A percentile compares a stretch with the other conserved stretches of the same genome.
These are phyloP conservation scores for Melanomma pulvis-pyrius DNA, from an alignment of 495 filamentous ascomycete genomes.

Conservation along the genomic window DNA sequence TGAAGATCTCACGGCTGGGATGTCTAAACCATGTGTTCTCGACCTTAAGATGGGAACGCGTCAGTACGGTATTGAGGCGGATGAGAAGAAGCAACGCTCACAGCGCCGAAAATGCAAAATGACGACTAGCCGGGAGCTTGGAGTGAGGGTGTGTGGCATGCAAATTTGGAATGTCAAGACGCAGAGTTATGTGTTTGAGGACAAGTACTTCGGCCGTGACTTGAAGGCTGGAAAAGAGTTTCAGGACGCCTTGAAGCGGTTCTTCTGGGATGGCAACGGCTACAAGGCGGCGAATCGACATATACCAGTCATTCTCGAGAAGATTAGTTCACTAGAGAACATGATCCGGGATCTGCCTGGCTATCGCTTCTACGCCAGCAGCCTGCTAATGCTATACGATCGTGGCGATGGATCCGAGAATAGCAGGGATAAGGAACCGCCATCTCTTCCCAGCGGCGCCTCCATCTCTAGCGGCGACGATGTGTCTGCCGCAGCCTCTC, in stretches of 20 bases:
- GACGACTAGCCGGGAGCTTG: slow-evolving; percentile 88
- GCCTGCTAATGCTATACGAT: slow-evolving; percentile 92
- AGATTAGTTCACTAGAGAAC: slow-evolving; percentile 76
- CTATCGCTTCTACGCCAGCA: slow-evolving; percentile 95
- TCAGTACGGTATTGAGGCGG: slow-evolving; percentile 94
- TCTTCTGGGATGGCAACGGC: slow-evolving; percentile 88
- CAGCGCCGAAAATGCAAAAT: slow-evolving; percentile 89
- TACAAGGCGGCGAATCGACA: slow-evolving; percentile 75
- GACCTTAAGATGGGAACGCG: slow-evolving; percentile 99
- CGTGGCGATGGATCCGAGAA: slow-evolving; percentile 57
- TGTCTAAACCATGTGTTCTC: slow-evolving; percentile 94
- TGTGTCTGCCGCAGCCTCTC: background rate
- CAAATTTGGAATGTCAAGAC: slow-evolving; percentile 90
- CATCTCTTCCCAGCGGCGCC: background rate
- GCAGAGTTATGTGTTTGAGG: slow-evolving; percentile 83
- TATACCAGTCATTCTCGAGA: slow-evolving; percentile 83
- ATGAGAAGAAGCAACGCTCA: slow-evolving; percentile 87
- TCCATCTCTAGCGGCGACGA: slow-evolving; percentile 12
- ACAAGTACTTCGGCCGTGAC: slow-evolving; percentile 95
- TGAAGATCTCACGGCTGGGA: slow-evolving; percentile 96
- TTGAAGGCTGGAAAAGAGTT: slow-evolving; percentile 89
- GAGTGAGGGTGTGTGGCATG: slow-evolving; percentile 92
- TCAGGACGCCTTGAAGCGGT: slow-evolving; percentile 82
- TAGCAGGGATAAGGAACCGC: slow-evolving; percentile 36
- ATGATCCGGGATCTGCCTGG: slow-evolving; percentile 78